phyloP scores from a whole-genome alignment of 2,329 filamentous ascomycete genomes.

The Claviceps humidiphila region DNA sequence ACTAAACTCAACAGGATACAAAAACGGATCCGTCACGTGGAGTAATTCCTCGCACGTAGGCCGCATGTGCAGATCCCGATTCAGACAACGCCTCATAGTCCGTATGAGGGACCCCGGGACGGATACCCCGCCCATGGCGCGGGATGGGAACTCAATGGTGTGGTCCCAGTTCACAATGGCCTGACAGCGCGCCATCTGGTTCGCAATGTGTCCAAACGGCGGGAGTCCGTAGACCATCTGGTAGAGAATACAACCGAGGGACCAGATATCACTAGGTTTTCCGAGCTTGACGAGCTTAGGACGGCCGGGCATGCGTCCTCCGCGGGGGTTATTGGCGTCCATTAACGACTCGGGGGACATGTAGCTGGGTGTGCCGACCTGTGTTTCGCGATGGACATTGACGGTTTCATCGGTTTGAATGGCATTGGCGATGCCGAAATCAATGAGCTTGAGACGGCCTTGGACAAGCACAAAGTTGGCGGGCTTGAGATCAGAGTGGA shows the following conservation, averaged over 20 bases:
- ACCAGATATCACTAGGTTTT: conserved; percentile 94
- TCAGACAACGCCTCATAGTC: conserved; percentile 50
- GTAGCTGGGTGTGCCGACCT: conserved; percentile 94
- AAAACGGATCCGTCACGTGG: conserved; percentile 44
- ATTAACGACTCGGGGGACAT: conserved; percentile 94
- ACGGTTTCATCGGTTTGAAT: conserved; percentile 93
- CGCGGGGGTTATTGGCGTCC: conserved; percentile 61
- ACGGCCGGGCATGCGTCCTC: conserved; percentile 25
- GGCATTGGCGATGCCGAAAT: conserved; percentile 96
- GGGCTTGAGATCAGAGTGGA: conserved; percentile 93
- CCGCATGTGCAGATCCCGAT: conserved; percentile 46
- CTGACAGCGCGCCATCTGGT: conserved; percentile 74
- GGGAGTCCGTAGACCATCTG: conserved; percentile 98
- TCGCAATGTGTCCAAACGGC: conserved; percentile 83
- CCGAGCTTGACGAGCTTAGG: conserved; percentile 87
- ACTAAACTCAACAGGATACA: conserved; percentile 46
- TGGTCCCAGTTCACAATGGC: conserved; percentile 73
- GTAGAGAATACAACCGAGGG: conserved; percentile 88
- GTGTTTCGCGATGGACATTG: conserved; percentile 90
- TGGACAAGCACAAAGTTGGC: conserved; percentile 92
- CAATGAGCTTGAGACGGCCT: conserved; percentile 85
- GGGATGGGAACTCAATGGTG: conserved; percentile 56
- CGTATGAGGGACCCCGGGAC: conserved; percentile 46
- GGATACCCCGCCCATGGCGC: conserved; percentile 50
- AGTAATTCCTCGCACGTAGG: conserved; percentile 53